phyloP scores from a whole-genome alignment of 2,329 filamentous ascomycete species.

The Ilyonectria sp. region DNA sequence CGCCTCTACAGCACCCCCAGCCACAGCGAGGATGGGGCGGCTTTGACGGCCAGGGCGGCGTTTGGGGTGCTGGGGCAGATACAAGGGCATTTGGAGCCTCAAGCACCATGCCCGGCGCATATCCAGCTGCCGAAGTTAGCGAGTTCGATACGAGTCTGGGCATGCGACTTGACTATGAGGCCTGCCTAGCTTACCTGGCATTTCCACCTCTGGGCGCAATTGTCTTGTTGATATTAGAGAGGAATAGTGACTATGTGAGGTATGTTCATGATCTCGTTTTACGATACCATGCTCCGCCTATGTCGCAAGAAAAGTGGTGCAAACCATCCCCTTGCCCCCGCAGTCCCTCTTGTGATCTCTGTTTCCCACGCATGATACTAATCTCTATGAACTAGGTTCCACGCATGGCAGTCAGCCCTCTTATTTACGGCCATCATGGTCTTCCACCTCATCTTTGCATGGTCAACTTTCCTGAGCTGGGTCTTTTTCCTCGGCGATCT shows the following conservation, averaged over 20 bases:
- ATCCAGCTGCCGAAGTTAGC: slow-evolving; percentile 70
- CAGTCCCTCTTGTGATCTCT: background rate
- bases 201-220: slow-evolving; percentile 90
- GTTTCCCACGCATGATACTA: slow-evolving; percentile 17
- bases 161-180: slow-evolving; percentile 89
- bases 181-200: slow-evolving; percentile 88
- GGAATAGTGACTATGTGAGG: slow-evolving; percentile 98
- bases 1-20: slow-evolving; percentile 65
- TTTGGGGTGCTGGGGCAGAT: slow-evolving; percentile 46
- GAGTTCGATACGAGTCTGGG: slow-evolving; percentile 94
- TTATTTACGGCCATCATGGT: slow-evolving; percentile 83
- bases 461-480: slow-evolving; percentile 89
- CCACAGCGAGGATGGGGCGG: slow-evolving; percentile 69
- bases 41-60: slow-evolving; percentile 56
- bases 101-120: slow-evolving; percentile 54
- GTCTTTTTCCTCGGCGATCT: slow-evolving; percentile 84
- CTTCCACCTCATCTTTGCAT: slow-evolving; percentile 88
- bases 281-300: background rate
- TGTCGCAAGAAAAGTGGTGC: background rate
- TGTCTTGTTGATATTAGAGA: slow-evolving; percentile 86
- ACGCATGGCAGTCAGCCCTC: slow-evolving; percentile 94
- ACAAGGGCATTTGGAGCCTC: slow-evolving; percentile 41
- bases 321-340: background rate
- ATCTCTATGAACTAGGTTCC: slow-evolving; percentile 74
- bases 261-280: slow-evolving; percentile 58